phyloP scores from a whole-genome alignment of 139 green algal species.

The Microglena sp. region DNA sequence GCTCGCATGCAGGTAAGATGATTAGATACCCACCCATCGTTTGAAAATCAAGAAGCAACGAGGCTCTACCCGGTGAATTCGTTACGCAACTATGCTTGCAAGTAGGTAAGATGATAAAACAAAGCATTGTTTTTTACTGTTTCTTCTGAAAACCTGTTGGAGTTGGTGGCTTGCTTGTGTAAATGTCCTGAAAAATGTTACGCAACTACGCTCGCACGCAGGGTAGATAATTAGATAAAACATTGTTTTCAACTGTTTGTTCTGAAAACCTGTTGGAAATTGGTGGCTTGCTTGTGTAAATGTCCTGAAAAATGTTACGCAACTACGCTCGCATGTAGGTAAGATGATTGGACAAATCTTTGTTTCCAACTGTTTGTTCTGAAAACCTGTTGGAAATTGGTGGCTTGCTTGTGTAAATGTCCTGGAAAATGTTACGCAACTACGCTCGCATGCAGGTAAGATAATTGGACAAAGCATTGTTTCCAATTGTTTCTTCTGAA shows the following conservation, averaged over 20 bases:
- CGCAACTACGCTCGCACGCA: slow-evolving; percentile 31
- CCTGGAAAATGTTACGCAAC: slow-evolving; percentile 29
- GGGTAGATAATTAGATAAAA: slow-evolving; percentile 7
- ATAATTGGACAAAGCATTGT: slow-evolving; percentile 9
- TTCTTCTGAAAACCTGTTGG: too few relatives aligned
- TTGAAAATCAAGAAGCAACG: slow-evolving; percentile 7
- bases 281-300: slow-evolving; percentile 24
- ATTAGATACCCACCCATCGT: slow-evolving; percentile 9
- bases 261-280: slow-evolving; percentile 9
- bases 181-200: too few relatives aligned
- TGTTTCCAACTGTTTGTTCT: too few relatives aligned
- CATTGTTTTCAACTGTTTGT: too few relatives aligned
- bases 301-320: slow-evolving; percentile 25
- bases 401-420: too few relatives aligned
- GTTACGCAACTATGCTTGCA: slow-evolving; percentile 23
- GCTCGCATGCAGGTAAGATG: slow-evolving; percentile 25
- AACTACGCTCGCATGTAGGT: slow-evolving; percentile 29
- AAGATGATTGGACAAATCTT: too few relatives aligned
- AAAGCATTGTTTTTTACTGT: too few relatives aligned
- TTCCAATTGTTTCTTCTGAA: too few relatives aligned
- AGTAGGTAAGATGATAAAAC: slow-evolving; percentile 25
- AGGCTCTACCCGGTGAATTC: slow-evolving; percentile 30
- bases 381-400: too few relatives aligned
- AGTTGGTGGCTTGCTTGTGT: too few relatives aligned
- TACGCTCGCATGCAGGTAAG: slow-evolving; percentile 28